phyloP scores from a whole-genome alignment of 306 rosid genomes.

The Quercus dentata region DNA sequence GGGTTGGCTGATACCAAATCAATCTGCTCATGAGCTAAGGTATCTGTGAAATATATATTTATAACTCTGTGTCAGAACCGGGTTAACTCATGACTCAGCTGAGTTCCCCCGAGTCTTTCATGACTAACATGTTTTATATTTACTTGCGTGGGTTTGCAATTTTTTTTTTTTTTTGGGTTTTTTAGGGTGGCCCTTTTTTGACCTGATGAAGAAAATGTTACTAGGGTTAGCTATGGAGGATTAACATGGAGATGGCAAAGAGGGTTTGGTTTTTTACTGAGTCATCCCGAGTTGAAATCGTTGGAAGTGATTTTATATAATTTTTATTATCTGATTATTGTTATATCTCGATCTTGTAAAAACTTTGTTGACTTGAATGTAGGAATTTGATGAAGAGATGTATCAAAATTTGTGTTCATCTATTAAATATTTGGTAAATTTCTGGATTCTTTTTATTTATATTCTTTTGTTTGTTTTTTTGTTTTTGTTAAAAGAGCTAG shows the following conservation, averaged over 20 bases:
- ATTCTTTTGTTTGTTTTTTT: too few relatives aligned
- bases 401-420: neutral
- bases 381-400: neutral
- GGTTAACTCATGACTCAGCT: too few relatives aligned
- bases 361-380: neutral
- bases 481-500: too few relatives aligned
- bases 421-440: neutral
- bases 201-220: too few relatives aligned
- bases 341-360: neutral
- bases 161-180: neutral
- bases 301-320: neutral
- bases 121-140: neutral
- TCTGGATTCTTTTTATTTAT: too few relatives aligned
- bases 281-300: neutral
- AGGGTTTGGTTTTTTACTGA: too few relatives aligned
- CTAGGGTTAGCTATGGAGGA: too few relatives aligned
- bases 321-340: neutral
- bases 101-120: too few relatives aligned
- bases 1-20: conserved; percentile 26
- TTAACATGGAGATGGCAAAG: too few relatives aligned
- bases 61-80: conserved; percentile 4
- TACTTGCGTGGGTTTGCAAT: neutral
- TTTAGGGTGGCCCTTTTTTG: too few relatives aligned
- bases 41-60: too few relatives aligned
- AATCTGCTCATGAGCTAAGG: conserved; percentile 12